These are phyloP conservation scores for Boletales sp. DNA, from an alignment of 768 basidiomycete species.

Conservation along the genomic window DNA sequence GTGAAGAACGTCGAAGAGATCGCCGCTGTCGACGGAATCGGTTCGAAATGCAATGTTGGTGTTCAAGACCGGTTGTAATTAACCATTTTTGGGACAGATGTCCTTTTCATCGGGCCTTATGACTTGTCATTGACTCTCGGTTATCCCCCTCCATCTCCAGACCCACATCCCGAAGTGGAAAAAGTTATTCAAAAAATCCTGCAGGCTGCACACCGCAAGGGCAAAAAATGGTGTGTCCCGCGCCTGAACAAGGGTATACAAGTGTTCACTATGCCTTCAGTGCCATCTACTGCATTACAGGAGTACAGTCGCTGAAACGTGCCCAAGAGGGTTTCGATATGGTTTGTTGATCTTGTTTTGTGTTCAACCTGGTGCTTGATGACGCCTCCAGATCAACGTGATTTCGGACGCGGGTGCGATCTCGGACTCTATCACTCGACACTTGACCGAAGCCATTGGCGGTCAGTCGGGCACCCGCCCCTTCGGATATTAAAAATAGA, in stretches of 20 bases:
- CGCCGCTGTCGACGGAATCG: slow-evolving; percentile 57
- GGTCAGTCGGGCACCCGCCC: slow-evolving; percentile 5
- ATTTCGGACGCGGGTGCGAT: slow-evolving; percentile 43
- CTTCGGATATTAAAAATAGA: slow-evolving; percentile 8
- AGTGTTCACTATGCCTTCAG: slow-evolving; percentile 22
- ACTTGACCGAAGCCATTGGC: slow-evolving; percentile 21
- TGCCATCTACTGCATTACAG: slow-evolving; percentile 47
- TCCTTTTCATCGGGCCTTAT: slow-evolving; percentile 63
- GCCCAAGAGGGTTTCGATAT: slow-evolving; percentile 53
- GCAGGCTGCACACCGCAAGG: slow-evolving; percentile 43
- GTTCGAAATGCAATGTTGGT: slow-evolving; percentile 31
- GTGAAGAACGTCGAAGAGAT: slow-evolving; percentile 60
- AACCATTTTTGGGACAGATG: slow-evolving; percentile 29
- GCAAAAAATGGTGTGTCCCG: slow-evolving; percentile 61
- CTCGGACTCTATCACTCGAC: slow-evolving; percentile 29
- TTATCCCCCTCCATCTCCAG: slow-evolving; percentile 56
- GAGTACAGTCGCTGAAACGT: slow-evolving; percentile 41
- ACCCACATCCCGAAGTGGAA: slow-evolving; percentile 64
- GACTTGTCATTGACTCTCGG: slow-evolving; percentile 64
- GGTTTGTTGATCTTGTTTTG: slow-evolving; percentile 25
- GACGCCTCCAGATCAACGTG: slow-evolving; percentile 44
- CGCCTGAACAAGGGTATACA: neutral
- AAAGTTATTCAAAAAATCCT: slow-evolving; percentile 53
- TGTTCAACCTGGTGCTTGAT: neutral
- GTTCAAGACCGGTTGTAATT: too few species aligned